These are phyloP conservation scores for Candida ortonii DNA, from an alignment of 805 yeast species.

Conservation along the genomic window DNA sequence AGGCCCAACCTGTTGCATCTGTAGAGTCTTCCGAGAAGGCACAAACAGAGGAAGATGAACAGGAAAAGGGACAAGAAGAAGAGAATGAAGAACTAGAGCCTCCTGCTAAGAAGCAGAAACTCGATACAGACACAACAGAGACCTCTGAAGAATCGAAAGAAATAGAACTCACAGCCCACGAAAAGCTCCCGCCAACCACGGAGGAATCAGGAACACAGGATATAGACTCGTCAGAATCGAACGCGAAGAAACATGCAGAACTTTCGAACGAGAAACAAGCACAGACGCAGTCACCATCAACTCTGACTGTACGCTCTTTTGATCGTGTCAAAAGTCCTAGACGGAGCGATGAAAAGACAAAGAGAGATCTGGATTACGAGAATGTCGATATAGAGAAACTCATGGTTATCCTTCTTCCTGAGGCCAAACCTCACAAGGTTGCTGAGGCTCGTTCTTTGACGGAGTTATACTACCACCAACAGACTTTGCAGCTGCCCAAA, in stretches of 20 bases:
- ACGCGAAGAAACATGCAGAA: slow-evolving; percentile 18
- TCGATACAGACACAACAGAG: slow-evolving; percentile 3
- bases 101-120: slow-evolving; percentile 13
- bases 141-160: slow-evolving; percentile 1
- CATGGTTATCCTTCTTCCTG: slow-evolving; percentile 47
- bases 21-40: too few species aligned
- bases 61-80: slow-evolving; percentile 1
- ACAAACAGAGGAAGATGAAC: slow-evolving; percentile 4
- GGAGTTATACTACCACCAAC: slow-evolving; percentile 82
- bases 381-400: slow-evolving; percentile 43
- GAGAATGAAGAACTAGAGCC: slow-evolving; percentile 15
- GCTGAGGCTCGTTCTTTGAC: slow-evolving; percentile 68
- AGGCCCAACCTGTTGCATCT: background rate
- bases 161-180: slow-evolving; percentile 2
- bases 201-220: slow-evolving; percentile 2
- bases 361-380: slow-evolving; percentile 33
- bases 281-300: too few species aligned
- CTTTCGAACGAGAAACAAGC: slow-evolving; percentile 22
- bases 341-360: slow-evolving; percentile 29
- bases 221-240: background rate
- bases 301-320: slow-evolving; percentile 30
- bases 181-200: background rate
- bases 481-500: slow-evolving; percentile 80
- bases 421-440: slow-evolving; percentile 49
- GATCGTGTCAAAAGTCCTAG: slow-evolving; percentile 21